These are phyloP conservation scores for Aspergillus diversus DNA, from an alignment of 495 filamentous ascomycete genomes.

Conservation along the genomic window DNA sequence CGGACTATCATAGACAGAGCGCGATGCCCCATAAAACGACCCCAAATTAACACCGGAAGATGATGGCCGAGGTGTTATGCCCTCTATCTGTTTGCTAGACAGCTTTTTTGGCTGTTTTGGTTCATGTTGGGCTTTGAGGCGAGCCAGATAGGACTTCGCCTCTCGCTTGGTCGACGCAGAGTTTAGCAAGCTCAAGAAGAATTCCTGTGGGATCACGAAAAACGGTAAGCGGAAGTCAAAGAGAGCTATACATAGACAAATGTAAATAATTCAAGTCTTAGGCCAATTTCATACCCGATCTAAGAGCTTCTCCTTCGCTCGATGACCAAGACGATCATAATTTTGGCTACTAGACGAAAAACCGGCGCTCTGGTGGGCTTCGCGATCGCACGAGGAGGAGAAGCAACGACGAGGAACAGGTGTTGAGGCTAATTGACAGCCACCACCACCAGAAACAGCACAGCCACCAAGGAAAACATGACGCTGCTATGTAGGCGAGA, in stretches of 20 bases:
- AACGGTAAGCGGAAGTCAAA: background rate
- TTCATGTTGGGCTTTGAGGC: conserved; percentile 60
- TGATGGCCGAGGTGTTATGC: conserved; percentile 28
- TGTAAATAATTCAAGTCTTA: background rate
- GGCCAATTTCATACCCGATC: conserved; percentile 39
- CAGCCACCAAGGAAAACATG: conserved; percentile 25
- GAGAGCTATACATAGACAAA: background rate
- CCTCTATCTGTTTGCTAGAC: conserved; percentile 24
- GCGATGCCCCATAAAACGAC: conserved; percentile 60
- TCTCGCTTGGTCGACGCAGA: conserved; percentile 89
- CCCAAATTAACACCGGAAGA: conserved; percentile 62
- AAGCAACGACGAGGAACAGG: conserved; percentile 27
- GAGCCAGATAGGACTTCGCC: conserved; percentile 83
- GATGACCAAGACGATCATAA: conserved; percentile 44
- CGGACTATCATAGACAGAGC: conserved; percentile 64
- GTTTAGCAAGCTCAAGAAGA: conserved; percentile 78
- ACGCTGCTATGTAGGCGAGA: conserved; percentile 25
- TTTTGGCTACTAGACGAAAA: conserved; percentile 40
- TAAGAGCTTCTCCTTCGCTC: conserved; percentile 52
- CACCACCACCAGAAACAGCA: conserved; percentile 26
- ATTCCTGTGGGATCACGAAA: conserved; percentile 58
- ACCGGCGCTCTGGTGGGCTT: conserved; percentile 37
- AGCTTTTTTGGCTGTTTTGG: conserved; percentile 28
- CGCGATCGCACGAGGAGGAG: conserved; percentile 27
- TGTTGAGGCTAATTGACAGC: conserved; percentile 16